These are phyloP conservation scores for Colletotrichum liaoningense DNA, from an alignment of 2,329 filamentous ascomycete species.

Conservation along the genomic window DNA sequence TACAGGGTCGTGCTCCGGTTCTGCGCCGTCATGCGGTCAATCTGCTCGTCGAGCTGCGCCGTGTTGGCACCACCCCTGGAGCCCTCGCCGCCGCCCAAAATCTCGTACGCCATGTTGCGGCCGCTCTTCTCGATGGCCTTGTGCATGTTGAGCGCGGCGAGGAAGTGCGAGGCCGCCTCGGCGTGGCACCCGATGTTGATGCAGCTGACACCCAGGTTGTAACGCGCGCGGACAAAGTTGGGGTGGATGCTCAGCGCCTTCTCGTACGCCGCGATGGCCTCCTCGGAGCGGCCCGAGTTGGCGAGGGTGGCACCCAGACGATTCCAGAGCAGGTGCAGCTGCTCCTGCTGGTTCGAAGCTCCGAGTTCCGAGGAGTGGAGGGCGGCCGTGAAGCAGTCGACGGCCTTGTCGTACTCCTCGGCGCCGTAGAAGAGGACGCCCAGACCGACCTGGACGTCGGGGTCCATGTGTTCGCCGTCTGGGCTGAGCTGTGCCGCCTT, in stretches of 20 bases:
- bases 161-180: conserved; percentile 91
- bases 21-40: conserved; percentile 91
- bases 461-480: conserved; percentile 95
- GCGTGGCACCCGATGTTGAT: conserved; percentile 98
- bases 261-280: conserved; percentile 96
- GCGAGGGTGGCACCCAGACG: conserved; percentile 94
- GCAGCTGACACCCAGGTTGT: conserved; percentile 95
- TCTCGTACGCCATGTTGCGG: conserved; percentile 83
- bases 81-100: conserved; percentile 68
- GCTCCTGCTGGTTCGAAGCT: conserved; percentile 83
- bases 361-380: conserved; percentile 88
- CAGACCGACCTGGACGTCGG: conserved; percentile 96
- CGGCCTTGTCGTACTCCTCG: conserved; percentile 97
- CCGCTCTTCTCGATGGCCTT: conserved; percentile 90
- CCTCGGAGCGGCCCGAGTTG: conserved; percentile 92
- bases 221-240: conserved; percentile 96
- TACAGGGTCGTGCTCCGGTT: conserved; percentile 98
- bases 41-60: conserved; percentile 71
- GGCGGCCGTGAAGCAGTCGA: conserved; percentile 96
- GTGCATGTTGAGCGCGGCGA: conserved; percentile 95
- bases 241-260: conserved; percentile 89
- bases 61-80: conserved; percentile 53
- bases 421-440: conserved; percentile 98
- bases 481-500: conserved; percentile 91
- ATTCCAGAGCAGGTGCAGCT: conserved; percentile 97